phyloP scores from a whole-genome alignment of 1,284 basidiomycete genomes.

The Marasmius oreades region DNA sequence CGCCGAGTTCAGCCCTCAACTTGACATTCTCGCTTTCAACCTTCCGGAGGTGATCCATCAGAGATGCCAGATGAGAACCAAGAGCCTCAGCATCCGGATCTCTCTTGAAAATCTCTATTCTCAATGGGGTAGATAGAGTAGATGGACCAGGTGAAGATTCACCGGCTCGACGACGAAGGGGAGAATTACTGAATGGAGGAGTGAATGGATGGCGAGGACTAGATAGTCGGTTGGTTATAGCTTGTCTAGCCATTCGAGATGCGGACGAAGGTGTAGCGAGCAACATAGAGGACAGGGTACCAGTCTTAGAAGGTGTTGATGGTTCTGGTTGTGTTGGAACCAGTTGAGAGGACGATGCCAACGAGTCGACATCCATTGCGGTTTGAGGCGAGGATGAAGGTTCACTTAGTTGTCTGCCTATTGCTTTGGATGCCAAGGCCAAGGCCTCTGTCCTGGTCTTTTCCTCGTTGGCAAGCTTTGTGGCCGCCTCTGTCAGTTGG shows the following conservation, averaged over 20 bases:
- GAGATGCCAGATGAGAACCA: constrained; percentile 42
- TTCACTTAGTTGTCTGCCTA: not conserved
- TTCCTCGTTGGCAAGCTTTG: not conserved
- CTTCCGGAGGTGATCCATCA: constrained; percentile 55
- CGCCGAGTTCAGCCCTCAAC: constrained; percentile 49
- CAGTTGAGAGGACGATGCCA: not conserved
- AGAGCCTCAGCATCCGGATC: not conserved
- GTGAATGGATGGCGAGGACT: not conserved
- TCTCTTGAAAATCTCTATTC: not conserved
- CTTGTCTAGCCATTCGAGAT: not conserved
- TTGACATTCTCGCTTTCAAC: constrained; percentile 64
- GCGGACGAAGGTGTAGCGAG: not conserved
- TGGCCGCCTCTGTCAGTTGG: not conserved
- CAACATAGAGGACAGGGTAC: not conserved
- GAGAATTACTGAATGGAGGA: not conserved
- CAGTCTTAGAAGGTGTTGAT: not conserved
- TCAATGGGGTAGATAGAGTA: not conserved
- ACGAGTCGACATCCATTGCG: not conserved
- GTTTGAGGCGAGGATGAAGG: not conserved
- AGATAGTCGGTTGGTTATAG: not conserved
- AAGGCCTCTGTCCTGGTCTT: not conserved
- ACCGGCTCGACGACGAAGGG: not conserved
- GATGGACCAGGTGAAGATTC: not conserved
- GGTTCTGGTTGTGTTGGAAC: not conserved
- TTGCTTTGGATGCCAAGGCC: not conserved